phyloP scores from a whole-genome alignment of 176 grass and related monocot genomes.

The Oryza meridionalis region DNA sequence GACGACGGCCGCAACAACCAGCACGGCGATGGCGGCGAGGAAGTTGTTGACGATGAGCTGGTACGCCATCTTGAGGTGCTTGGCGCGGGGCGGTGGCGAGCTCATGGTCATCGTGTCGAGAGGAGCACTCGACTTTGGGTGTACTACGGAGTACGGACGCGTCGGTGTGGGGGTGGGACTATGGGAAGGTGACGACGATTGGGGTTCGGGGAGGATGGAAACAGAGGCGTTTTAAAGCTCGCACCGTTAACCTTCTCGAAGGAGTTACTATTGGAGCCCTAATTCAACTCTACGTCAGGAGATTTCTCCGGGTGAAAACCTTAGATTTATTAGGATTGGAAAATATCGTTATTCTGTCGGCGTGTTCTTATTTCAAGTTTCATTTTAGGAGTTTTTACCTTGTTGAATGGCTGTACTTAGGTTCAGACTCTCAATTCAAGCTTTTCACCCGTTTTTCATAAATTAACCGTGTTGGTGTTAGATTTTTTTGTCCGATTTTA shows the following conservation, averaged over 20 bases:
- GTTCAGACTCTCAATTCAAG: too few relatives aligned
- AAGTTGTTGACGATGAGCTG: slow-evolving; percentile 25
- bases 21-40: background rate
- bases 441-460: too few relatives aligned
- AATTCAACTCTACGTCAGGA: too few relatives aligned
- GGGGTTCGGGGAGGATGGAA: background rate
- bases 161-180: background rate
- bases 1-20: background rate
- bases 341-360: too few relatives aligned
- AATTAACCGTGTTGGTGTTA: too few relatives aligned
- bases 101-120: slow-evolving; percentile 7
- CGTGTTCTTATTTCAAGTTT: too few relatives aligned
- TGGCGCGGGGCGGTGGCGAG: background rate
- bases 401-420: too few relatives aligned
- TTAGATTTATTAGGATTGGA: too few relatives aligned
- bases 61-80: background rate
- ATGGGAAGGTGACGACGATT: background rate
- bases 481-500: too few relatives aligned
- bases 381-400: too few relatives aligned
- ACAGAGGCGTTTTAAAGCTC: background rate
- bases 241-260: too few relatives aligned
- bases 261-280: too few relatives aligned
- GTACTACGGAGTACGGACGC: background rate
- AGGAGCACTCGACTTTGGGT: background rate
- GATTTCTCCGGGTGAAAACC: fast-evolving